These are phyloP conservation scores for Fusarium palustre DNA, from an alignment of 2,329 filamentous ascomycete genomes.

Conservation along the genomic window DNA sequence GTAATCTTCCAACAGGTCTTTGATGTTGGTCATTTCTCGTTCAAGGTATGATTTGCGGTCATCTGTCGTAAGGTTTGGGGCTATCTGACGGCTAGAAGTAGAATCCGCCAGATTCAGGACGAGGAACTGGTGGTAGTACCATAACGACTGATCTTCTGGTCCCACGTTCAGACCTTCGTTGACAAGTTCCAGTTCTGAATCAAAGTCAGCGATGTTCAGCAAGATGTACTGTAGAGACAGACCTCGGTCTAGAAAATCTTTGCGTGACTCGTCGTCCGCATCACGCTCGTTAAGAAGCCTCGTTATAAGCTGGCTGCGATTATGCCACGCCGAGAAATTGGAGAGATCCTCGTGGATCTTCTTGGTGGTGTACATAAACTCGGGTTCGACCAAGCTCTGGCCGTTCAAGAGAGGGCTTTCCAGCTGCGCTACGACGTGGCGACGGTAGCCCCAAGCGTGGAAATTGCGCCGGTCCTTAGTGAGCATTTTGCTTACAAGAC, in stretches of 20 bases:
- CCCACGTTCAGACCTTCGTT: conserved; percentile 86
- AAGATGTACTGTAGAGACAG: conserved; percentile 30
- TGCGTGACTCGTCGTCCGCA: conserved; percentile 72
- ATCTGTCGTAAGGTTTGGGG: conserved; percentile 68
- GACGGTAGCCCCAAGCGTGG: conserved; percentile 94
- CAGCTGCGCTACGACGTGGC: conserved; percentile 79
- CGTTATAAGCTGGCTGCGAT: conserved; percentile 85
- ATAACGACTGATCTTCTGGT: conserved; percentile 93
- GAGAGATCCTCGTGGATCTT: conserved; percentile 89
- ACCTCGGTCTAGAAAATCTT: conserved; percentile 78
- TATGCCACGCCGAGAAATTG: conserved; percentile 98
- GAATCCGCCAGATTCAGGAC: conserved; percentile 74
- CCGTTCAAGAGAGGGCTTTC: conserved; percentile 68
- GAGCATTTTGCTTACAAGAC: conserved; percentile 88
- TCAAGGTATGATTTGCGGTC: conserved; percentile 75
- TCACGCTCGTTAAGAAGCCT: conserved; percentile 77
- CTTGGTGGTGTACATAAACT: conserved; percentile 90
- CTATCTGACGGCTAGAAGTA: conserved; percentile 67
- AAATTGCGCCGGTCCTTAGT: conserved; percentile 89
- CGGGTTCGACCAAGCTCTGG: conserved; percentile 76
- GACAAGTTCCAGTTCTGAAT: conserved; percentile 77
- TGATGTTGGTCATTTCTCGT: conserved; percentile 79
- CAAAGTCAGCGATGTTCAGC: conserved; percentile 8
- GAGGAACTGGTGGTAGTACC: conserved; percentile 95
- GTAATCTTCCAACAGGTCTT: conserved; percentile 72